Percentiles rank a stretch among this genome's conserved stretches.
phyloP scores from a whole-genome alignment of 139 green algal species.

The Yamagishiella unicocca region DNA sequence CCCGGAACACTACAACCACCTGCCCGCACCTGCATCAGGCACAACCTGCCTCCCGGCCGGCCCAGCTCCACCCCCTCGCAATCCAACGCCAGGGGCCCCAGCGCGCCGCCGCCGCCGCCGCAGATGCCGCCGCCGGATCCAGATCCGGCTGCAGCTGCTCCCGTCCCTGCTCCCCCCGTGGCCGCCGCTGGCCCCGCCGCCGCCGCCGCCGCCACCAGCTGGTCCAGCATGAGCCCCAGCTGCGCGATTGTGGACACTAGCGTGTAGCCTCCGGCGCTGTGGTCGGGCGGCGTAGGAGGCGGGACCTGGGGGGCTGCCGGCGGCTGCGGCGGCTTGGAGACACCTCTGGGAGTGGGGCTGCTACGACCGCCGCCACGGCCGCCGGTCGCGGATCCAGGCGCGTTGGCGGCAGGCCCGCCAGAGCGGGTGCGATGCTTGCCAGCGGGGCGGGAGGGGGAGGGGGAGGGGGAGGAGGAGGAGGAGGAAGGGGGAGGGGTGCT shows the following conservation, averaged over 20 bases:
- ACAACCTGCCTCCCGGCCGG: constrained; percentile 38
- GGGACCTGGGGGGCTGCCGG: neutral
- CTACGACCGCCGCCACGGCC: neutral
- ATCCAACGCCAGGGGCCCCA: constrained; percentile 39
- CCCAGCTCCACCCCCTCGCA: constrained; percentile 53
- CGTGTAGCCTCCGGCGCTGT: constrained; percentile 17
- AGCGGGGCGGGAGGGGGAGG: too few relatives aligned
- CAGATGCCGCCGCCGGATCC: neutral
- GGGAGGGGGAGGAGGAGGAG: too few relatives aligned
- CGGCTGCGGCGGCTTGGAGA: neutral
- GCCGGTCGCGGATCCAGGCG: neutral
- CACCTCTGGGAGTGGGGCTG: neutral
- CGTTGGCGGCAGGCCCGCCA: too few relatives aligned
- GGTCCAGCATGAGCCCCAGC: constrained; percentile 51
- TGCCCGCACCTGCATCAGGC: constrained; percentile 47
- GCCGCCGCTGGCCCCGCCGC: neutral
- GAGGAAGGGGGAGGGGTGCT: too few relatives aligned
- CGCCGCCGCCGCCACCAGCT: constrained; percentile 4
- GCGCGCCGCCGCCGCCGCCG: neutral
- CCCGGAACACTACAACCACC: too few relatives aligned
- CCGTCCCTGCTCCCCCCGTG: too few relatives aligned
- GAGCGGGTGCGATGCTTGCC: too few relatives aligned
- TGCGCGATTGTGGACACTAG: constrained; percentile 28
- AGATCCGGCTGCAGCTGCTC: neutral
- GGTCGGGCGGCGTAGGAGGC: neutral